Percentiles rank a stretch among this genome's conserved stretches.
phyloP scores from a whole-genome alignment of 257 asterid species.

The Solanum ahanhuiri region DNA sequence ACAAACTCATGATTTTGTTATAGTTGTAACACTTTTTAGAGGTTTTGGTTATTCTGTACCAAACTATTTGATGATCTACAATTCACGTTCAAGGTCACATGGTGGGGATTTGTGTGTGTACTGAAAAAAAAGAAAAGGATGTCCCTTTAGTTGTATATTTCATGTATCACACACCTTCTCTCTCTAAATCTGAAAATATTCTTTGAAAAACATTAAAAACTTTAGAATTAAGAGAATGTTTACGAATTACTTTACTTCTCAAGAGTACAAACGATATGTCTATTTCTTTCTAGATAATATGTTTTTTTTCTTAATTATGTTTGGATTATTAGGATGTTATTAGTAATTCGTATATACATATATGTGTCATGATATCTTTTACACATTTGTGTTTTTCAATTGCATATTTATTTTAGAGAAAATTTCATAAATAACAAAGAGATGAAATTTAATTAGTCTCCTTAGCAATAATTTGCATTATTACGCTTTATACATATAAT shows the following conservation, averaged over 20 bases:
- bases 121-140: not conserved
- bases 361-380: not conserved
- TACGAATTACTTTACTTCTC: not conserved
- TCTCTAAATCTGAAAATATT: not conserved
- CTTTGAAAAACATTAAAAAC: not conserved
- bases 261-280: not conserved
- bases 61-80: not conserved
- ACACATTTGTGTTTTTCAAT: not conserved
- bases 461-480: too few relatives aligned
- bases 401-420: too few relatives aligned
- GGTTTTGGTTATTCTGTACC: not conserved
- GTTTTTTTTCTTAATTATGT: not conserved
- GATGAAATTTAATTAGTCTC: too few relatives aligned
- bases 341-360: not conserved
- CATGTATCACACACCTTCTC: not conserved
- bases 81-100: not conserved
- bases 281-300: not conserved
- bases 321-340: not conserved
- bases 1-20: not conserved
- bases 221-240: not conserved
- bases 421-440: too few relatives aligned
- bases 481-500: too few relatives aligned
- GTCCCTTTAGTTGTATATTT: not conserved
- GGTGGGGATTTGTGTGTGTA: not conserved
- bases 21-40: not conserved